phyloP scores from a whole-genome alignment of 2,329 filamentous ascomycete genomes.

The Diaporthe sp. region DNA sequence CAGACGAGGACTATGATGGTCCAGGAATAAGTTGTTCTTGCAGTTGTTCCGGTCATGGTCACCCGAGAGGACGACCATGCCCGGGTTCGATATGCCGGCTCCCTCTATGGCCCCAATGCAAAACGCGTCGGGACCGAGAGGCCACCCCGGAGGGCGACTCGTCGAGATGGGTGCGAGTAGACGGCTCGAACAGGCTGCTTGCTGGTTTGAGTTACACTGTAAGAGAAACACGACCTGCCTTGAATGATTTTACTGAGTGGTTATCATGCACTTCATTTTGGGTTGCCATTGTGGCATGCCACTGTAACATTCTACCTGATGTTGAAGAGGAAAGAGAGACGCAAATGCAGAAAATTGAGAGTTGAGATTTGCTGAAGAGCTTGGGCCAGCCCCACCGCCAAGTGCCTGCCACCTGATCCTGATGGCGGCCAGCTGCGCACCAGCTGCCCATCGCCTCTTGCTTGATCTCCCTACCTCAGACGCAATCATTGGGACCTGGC shows the following conservation, averaged over 20 bases:
- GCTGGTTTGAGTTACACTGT: not conserved
- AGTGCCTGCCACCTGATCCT: not conserved
- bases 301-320: not conserved
- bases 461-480: not conserved
- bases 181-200: conserved; percentile 41
- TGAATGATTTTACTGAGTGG: not conserved
- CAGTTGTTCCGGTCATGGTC: conserved; percentile 43
- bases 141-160: conserved; percentile 48
- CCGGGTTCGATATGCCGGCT: conserved; percentile 44
- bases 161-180: conserved; percentile 40
- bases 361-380: conserved; percentile 15
- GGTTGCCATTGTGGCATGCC: conserved; percentile 7
- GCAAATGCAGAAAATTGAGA: conserved; percentile 12
- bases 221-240: conserved; percentile 4
- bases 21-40: conserved; percentile 48
- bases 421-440: not conserved
- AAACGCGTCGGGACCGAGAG: conserved; percentile 50
- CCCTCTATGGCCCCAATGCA: conserved; percentile 48
- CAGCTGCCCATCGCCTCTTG: not conserved
- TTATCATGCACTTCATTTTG: not conserved
- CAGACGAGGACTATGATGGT: conserved; percentile 54
- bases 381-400: conserved; percentile 5
- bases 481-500: not conserved
- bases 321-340: not conserved
- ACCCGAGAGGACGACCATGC: conserved; percentile 20